Percentiles rank a stretch among this genome's conserved stretches.
Conservation (phyloP, 345 rosid genomes). For the Fremontodendron californicum region DNA sequence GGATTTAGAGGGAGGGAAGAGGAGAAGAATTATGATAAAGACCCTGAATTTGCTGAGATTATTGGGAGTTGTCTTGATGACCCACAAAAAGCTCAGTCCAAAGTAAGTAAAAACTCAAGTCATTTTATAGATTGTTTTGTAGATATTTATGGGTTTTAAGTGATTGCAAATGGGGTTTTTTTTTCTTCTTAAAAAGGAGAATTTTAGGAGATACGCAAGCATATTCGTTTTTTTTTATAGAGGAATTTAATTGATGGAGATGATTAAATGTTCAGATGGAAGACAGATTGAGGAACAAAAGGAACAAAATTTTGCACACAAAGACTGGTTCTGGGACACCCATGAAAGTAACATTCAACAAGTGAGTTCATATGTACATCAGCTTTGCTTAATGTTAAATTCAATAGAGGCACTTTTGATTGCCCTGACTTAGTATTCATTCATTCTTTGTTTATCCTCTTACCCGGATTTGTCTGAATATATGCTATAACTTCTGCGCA, state of each 20-base stretch:
- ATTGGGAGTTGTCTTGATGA: conserved; percentile 67
- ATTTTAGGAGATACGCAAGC: background rate
- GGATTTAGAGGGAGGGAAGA: conserved; percentile 42
- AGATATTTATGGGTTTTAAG: background rate
- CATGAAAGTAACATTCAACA: conserved; percentile 74
- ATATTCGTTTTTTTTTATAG: background rate
- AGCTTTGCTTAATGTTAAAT: background rate
- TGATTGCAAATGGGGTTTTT: background rate
- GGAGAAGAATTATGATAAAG: conserved; percentile 60
- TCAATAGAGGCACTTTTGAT: background rate
- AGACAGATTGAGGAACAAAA: conserved; percentile 78
- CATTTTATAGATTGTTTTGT: background rate
- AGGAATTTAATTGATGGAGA: background rate
- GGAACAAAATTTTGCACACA: conserved; percentile 67
- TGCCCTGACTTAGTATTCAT: background rate
- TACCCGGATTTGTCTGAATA: background rate
- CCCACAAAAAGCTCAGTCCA: conserved; percentile 69
- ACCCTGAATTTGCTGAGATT: conserved; percentile 89
- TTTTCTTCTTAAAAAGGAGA: background rate
- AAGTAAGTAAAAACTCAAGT: conserved; percentile 34
- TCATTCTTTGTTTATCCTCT: background rate
- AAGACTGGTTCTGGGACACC: conserved; percentile 80
- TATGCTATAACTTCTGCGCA: background rate
- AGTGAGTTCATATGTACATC: conserved; percentile 41
- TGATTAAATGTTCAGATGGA: conserved; percentile 54